Percentiles rank a stretch among this genome's conserved stretches.
Evolutionary conservation across 1,284 basidiomycete genomes (phyloP).

Genomic region (Anthracocystis walkeri): DNA sequence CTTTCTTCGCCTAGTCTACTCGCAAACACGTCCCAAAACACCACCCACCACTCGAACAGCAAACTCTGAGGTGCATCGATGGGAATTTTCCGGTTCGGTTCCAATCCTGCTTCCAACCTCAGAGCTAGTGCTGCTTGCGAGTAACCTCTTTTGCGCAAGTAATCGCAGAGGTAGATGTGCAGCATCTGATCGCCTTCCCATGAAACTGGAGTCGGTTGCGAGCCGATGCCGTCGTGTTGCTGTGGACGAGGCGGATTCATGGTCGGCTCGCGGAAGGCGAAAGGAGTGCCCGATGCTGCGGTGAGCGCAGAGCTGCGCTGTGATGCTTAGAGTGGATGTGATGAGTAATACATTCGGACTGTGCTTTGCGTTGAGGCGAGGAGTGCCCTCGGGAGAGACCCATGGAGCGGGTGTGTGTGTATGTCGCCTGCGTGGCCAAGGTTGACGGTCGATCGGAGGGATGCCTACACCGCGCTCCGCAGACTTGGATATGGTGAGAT

Average conservation of each 20-base stretch:
- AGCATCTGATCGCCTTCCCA: constrained; percentile 50
- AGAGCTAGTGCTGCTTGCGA: constrained; percentile 28
- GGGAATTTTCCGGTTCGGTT: constrained; percentile 24
- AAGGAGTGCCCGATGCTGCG: neutral
- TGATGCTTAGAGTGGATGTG: neutral
- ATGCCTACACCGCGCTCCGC: neutral
- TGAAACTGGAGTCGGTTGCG: constrained; percentile 4
- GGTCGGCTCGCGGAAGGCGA: neutral
- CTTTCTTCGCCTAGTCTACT: constrained; percentile 2
- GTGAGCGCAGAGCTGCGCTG: neutral
- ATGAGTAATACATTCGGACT: constrained; percentile 1
- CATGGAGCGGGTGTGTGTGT: too few relatives aligned
- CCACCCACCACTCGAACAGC: constrained; percentile 50
- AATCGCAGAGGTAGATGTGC: constrained; percentile 51
- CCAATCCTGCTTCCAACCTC: constrained; percentile 28
- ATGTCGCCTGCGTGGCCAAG: neutral
- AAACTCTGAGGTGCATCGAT: constrained; percentile 49
- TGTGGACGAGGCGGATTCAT: neutral
- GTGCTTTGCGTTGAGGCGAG: too few relatives aligned
- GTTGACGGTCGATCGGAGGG: too few relatives aligned
- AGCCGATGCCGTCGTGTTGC: neutral
- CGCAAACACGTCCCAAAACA: constrained; percentile 50
- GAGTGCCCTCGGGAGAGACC: too few relatives aligned
- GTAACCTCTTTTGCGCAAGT: constrained; percentile 41
- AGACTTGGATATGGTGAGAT: neutral